A percentile compares a stretch with the other conserved stretches of the same genome.
Conservation (phyloP, 2,329 filamentous ascomycete species). For the Dothistroma septosporum region DNA sequence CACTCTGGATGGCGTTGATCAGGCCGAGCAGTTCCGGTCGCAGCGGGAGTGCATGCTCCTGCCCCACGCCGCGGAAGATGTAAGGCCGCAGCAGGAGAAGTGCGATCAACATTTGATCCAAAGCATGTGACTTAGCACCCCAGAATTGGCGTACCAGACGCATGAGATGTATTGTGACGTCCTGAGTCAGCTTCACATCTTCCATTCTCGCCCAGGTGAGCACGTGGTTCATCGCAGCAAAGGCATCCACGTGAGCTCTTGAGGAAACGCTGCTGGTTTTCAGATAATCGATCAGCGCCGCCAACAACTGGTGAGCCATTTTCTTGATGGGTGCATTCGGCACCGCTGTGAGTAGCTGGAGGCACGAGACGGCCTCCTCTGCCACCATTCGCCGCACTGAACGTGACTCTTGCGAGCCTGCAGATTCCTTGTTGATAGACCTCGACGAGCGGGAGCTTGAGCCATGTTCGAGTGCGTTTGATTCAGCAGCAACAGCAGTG, state of each 20-base stretch:
- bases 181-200: slow-evolving; percentile 59
- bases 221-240: slow-evolving; percentile 70
- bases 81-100: slow-evolving; percentile 58
- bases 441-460: slow-evolving; percentile 24
- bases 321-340: slow-evolving; percentile 30
- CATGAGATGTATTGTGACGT: slow-evolving; percentile 58
- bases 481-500: slow-evolving; percentile 23
- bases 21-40: slow-evolving; percentile 57
- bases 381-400: slow-evolving; percentile 23
- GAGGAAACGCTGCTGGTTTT: slow-evolving; percentile 41
- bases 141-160: slow-evolving; percentile 73
- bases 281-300: slow-evolving; percentile 43
- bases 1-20: slow-evolving; percentile 65
- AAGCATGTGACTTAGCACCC: slow-evolving; percentile 50
- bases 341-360: slow-evolving; percentile 29
- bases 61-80: slow-evolving; percentile 34
- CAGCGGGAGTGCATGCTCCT: slow-evolving; percentile 17
- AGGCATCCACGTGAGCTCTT: slow-evolving; percentile 64
- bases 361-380: slow-evolving; percentile 31
- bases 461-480: slow-evolving; percentile 4
- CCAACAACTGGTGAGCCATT: slow-evolving; percentile 18
- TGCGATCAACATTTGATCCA: slow-evolving; percentile 70
- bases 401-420: slow-evolving; percentile 24
- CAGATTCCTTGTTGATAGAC: slow-evolving; percentile 22
- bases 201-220: slow-evolving; percentile 65